A percentile compares a stretch with the other conserved stretches of the same genome.
These are phyloP conservation scores for Paramecium pentaurelia DNA, from an alignment of 73 alveolate genomes.

Conservation along the genomic window DNA sequence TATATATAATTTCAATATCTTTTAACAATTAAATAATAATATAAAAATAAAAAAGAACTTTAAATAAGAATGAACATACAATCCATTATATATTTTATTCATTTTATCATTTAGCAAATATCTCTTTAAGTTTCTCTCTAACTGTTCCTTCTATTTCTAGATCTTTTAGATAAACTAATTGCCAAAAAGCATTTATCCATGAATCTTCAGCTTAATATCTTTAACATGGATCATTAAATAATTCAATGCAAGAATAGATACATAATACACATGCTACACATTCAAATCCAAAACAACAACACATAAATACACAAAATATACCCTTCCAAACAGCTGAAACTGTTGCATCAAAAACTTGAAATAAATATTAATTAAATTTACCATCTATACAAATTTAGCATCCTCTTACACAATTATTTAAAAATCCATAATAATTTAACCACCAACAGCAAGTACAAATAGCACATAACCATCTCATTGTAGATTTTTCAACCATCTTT, in stretches of 20 bases:
- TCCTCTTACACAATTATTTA: constrained; percentile 3
- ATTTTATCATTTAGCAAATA: constrained; percentile 29
- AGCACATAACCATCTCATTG: constrained; percentile 45
- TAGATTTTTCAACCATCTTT: background rate
- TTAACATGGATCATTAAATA: constrained; percentile 42
- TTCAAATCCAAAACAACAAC: constrained; percentile 44
- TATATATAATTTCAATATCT: background rate
- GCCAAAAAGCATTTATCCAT: constrained; percentile 51
- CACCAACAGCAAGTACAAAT: constrained; percentile 3
- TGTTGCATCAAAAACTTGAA: constrained; percentile 15
- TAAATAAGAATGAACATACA: background rate
- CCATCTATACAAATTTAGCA: constrained; percentile 47
- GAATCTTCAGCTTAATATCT: constrained; percentile 45
- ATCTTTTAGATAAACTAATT: constrained; percentile 33
- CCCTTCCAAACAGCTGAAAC: background rate
- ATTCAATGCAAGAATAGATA: background rate
- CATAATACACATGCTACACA: constrained; percentile 18
- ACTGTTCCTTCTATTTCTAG: constrained; percentile 43
- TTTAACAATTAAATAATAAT: background rate
- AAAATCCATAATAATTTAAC: background rate
- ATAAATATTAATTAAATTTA: background rate
- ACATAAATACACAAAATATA: background rate
- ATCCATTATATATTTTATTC: background rate
- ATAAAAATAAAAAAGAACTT: background rate
- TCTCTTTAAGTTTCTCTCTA: constrained; percentile 42